Conservation (phyloP, 306 rosid species). For the Sphenostylis stenocarpa region DNA sequence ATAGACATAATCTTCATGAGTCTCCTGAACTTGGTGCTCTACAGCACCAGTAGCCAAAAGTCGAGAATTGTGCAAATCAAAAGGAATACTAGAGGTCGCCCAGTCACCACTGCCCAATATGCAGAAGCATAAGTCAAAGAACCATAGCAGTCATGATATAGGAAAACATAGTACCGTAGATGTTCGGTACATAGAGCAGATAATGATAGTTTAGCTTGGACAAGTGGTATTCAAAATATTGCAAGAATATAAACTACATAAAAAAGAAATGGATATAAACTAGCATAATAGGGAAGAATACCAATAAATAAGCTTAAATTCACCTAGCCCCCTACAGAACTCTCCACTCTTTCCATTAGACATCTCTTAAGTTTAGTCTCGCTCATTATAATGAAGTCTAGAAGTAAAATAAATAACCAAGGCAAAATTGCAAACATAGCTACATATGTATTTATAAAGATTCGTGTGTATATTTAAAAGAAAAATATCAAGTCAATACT, state of each 20-base stretch:
- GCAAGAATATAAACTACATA: not conserved
- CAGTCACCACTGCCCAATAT: conserved; percentile 48
- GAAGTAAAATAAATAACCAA: not conserved
- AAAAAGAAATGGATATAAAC: not conserved
- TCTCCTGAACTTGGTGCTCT: conserved; percentile 56
- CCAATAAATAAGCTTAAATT: not conserved
- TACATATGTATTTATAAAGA: not conserved
- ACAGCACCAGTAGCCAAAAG: conserved; percentile 61
- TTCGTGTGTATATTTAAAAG: not conserved
- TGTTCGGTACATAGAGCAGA: not conserved
- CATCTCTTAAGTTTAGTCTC: not conserved
- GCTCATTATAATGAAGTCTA: not conserved
- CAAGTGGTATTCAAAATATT: not conserved
- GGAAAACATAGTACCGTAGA: not conserved
- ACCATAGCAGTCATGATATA: not conserved
- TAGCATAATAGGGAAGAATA: not conserved
- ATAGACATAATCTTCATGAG: conserved; percentile 52
- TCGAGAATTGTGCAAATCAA: conserved; percentile 58
- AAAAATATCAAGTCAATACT: not conserved
- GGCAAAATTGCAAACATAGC: not conserved
- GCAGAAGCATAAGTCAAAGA: not conserved
- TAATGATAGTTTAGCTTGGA: not conserved
- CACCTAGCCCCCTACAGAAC: not conserved
- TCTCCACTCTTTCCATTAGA: not conserved
- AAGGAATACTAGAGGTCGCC: conserved; percentile 51